phyloP scores from a whole-genome alignment of 1,284 basidiomycete genomes.

The Ganoderma resinaceum region DNA sequence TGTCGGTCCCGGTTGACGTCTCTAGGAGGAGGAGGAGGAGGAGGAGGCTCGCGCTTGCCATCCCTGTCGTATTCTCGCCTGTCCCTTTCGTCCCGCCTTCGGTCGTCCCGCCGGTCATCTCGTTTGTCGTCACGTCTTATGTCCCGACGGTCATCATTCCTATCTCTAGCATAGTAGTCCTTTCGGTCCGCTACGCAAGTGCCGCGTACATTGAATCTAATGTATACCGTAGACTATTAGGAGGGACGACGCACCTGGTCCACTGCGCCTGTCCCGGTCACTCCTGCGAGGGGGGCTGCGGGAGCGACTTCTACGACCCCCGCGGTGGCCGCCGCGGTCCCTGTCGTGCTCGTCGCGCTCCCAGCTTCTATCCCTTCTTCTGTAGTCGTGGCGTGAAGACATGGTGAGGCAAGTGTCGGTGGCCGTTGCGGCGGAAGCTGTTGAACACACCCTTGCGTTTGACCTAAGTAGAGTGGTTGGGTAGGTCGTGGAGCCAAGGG shows the following conservation, averaged over 20 bases:
- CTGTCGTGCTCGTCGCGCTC: conserved; percentile 70
- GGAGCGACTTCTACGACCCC: conserved; percentile 66
- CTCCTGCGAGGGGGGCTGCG: conserved; percentile 67
- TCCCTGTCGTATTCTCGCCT: conserved; percentile 34
- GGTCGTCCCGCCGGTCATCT: conserved; percentile 49
- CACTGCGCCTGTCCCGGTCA: conserved; percentile 52
- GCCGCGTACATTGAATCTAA: not conserved
- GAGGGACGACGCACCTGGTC: conserved; percentile 41
- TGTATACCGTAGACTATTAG: not conserved
- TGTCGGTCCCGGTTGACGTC: conserved; percentile 32
- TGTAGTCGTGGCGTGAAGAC: conserved; percentile 61
- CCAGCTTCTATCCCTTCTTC: conserved; percentile 72
- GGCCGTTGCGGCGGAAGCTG: conserved; percentile 4
- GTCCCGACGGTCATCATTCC: conserved; percentile 24
- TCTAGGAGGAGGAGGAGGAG: conserved; percentile 23
- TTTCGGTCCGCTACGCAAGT: conserved; percentile 35
- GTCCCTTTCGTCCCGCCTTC: conserved; percentile 38
- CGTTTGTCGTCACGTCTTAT: conserved; percentile 40
- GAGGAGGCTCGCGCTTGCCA: conserved; percentile 29
- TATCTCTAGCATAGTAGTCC: conserved; percentile 39
- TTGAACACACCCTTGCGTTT: conserved; percentile 1
- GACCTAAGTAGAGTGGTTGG: too few relatives aligned
- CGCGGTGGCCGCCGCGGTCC: conserved; percentile 62
- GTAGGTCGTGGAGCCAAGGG: too few relatives aligned
- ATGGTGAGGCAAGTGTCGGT: conserved; percentile 36